A percentile compares a stretch with the other conserved stretches of the same genome.
These are phyloP conservation scores for Mucor saturninus DNA, from an alignment of 371 early-diverging fungal species.

Conservation along the genomic window DNA sequence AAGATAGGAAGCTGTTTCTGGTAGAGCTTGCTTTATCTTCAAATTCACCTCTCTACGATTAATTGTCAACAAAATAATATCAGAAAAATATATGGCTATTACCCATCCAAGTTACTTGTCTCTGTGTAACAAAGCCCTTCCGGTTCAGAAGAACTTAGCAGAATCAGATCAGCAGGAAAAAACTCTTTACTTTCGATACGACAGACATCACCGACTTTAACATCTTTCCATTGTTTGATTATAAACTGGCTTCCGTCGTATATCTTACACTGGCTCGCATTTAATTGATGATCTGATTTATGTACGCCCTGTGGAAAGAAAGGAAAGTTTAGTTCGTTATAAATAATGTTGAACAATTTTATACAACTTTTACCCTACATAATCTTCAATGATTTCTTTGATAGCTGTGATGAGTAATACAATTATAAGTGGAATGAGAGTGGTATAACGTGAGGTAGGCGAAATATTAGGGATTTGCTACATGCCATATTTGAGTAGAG, in stretches of 20 bases:
- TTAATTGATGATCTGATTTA: constrained; percentile 76
- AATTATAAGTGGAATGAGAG: constrained; percentile 89
- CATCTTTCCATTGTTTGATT: constrained; percentile 70
- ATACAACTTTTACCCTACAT: constrained; percentile 52
- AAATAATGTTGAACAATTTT: background rate
- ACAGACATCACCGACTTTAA: constrained; percentile 93
- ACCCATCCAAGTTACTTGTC: constrained; percentile 96
- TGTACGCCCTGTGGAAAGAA: constrained; percentile 56
- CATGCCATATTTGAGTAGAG: background rate
- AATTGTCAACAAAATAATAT: background rate
- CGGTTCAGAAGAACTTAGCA: constrained; percentile 86
- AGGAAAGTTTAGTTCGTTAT: background rate
- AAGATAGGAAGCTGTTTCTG: constrained; percentile 71
- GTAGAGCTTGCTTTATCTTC: constrained; percentile 86
- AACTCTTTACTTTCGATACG: constrained; percentile 83
- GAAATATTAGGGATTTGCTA: constrained; percentile 87
- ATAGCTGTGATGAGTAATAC: constrained; percentile 93
- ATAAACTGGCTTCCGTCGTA: constrained; percentile 67
- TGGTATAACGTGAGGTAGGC: constrained; percentile 87
- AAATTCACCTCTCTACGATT: constrained; percentile 84
- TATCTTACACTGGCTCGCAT: constrained; percentile 72
- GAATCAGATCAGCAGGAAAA: constrained; percentile 92
- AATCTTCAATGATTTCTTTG: constrained; percentile 98
- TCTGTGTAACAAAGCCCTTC: constrained; percentile 94
- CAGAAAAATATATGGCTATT: constrained; percentile 5